Base-by-base conservation (phyloP, 1,284 basidiomycete species). In the Tilletiopsis washingtonensis region DNA sequence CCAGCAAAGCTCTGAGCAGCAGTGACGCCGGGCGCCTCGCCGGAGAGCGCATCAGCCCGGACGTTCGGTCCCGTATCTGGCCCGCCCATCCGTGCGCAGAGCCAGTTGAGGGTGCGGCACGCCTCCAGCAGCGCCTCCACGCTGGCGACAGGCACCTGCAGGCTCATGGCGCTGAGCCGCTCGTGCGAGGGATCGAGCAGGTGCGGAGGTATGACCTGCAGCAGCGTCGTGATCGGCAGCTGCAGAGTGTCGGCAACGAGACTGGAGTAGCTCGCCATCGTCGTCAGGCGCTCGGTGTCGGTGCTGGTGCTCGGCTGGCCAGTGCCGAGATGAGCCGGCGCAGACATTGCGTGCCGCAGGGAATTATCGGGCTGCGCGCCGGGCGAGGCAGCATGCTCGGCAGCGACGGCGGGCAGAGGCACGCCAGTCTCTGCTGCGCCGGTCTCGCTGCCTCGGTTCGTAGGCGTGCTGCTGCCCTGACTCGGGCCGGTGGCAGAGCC, bases 121-220 rank as follows among this genome's bases (percentile, higher is more conserved):
- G 59, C 57, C 25, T 64, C 64, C n/a, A 62, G 39, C 12, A 66
- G 50, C 3, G 64, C 64, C 37, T 53, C 56, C 36, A 66, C 49
- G 50, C 56, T 60, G n/a, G 59, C 54, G 39, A 64, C 54, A 14
- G 64, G 64, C 4, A 66, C 51, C 37, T 61, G 59, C 34, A 66
- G 34, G 19, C 57, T 57, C 44, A 54, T 61, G 9, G 61, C 56
- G 26, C 54, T 57, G 21, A 64, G 55, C 15, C 54, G 51, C 24
- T 66, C 64, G 25, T 62, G 61, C 2, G 51, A 23, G 14, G 49
- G 40, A 11, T 59, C 45, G 37, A 65, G 54, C 11, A 59, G 49
- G 23, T 61, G 57, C 32, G 53, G 54, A 3, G 62, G 60, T 26
- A 65, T 49, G 32, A 62, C 26, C 17, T 46, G 45, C 12, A 46